phyloP scores from a whole-genome alignment of 2,329 filamentous ascomycete genomes.

The Pseudogymnoascus sp. region DNA sequence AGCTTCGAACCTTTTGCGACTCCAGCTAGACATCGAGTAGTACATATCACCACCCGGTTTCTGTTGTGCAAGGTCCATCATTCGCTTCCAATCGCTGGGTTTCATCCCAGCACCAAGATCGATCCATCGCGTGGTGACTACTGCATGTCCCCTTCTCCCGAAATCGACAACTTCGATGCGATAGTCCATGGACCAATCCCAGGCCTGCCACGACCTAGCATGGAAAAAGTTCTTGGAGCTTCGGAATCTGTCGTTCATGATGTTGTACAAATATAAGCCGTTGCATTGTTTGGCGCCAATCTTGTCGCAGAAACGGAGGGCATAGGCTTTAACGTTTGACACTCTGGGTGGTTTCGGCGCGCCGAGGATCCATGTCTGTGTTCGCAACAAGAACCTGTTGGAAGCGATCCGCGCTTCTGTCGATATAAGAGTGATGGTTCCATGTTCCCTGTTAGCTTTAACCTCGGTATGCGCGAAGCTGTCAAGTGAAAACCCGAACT shows the following conservation, averaged over 20 bases:
- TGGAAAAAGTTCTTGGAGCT: background rate
- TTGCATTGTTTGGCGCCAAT: constrained; percentile 3
- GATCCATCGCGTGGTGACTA: constrained; percentile 16
- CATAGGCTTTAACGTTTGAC: background rate
- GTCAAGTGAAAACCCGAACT: background rate
- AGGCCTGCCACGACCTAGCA: constrained; percentile 12
- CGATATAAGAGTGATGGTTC: constrained; percentile 16
- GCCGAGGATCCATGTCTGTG: constrained; percentile 19
- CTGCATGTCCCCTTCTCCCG: constrained; percentile 14
- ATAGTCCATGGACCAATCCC: constrained; percentile 17
- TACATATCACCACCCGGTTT: background rate
- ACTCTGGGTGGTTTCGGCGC: constrained; percentile 1
- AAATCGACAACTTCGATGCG: constrained; percentile 14
- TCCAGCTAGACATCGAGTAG: background rate
- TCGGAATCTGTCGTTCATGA: constrained; percentile 11
- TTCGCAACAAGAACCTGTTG: constrained; percentile 18
- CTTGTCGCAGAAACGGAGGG: background rate
- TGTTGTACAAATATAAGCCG: constrained; percentile 11
- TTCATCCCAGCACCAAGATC: constrained; percentile 18
- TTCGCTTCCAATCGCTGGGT: constrained; percentile 14
- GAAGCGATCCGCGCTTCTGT: constrained; percentile 17
- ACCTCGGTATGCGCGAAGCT: background rate
- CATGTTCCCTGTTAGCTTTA: background rate
- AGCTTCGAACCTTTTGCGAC: background rate
- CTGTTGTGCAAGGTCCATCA: background rate